A percentile compares a stretch with the other conserved stretches of the same genome.
Evolutionary conservation across 306 rosid species (phyloP).

Genomic region (Vicia faba): DNA sequence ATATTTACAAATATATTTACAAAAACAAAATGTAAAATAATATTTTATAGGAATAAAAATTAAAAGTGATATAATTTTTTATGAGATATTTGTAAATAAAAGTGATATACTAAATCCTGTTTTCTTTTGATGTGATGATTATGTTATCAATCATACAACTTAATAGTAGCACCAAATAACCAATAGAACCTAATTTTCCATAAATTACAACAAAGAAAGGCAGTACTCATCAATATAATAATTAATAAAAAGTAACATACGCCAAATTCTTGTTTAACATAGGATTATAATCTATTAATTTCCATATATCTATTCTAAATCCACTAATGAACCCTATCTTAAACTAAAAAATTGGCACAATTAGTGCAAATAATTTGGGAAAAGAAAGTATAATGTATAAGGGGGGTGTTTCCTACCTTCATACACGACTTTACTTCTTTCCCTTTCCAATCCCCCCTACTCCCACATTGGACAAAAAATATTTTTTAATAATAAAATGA

Average conservation of each 20-base stretch:
- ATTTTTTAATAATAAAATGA: slow-evolving; percentile 32
- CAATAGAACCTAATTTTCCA: slow-evolving; percentile 7
- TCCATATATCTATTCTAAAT: slow-evolving; percentile 24
- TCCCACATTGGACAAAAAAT: slow-evolving; percentile 35
- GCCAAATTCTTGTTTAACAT: slow-evolving; percentile 5
- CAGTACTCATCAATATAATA: background rate
- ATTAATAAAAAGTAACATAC: background rate
- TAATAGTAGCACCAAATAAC: background rate
- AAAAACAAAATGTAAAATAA: too few relatives aligned
- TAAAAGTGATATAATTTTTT: too few relatives aligned
- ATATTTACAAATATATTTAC: too few relatives aligned
- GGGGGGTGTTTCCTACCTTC: slow-evolving; percentile 30
- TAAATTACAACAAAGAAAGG: background rate
- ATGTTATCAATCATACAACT: slow-evolving; percentile 12
- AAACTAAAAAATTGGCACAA: slow-evolving; percentile 32
- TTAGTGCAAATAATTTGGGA: slow-evolving; percentile 33
- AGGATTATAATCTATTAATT: slow-evolving; percentile 3
- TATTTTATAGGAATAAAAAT: too few relatives aligned
- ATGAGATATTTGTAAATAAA: too few relatives aligned
- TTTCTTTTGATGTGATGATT: background rate
- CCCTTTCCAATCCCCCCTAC: slow-evolving; percentile 36
- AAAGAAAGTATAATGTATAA: slow-evolving; percentile 45
- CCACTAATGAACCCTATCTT: background rate
- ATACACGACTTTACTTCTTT: slow-evolving; percentile 11
- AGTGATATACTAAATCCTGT: background rate